phyloP scores from a whole-genome alignment of 1,139 yeast species.

The Barnettozyma hawaiiensis region DNA sequence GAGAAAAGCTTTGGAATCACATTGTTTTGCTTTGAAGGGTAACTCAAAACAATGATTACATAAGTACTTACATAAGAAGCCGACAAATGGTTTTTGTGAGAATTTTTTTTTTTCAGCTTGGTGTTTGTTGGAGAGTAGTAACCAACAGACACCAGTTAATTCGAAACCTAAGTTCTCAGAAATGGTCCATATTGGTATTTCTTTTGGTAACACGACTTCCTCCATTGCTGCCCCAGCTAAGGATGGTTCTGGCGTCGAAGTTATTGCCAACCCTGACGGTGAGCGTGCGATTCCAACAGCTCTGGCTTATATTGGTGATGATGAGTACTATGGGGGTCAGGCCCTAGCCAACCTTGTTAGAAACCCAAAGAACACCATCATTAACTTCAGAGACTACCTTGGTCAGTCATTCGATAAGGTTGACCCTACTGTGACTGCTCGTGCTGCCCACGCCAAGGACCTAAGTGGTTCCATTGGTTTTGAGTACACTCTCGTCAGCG shows the following conservation, averaged over 20 bases:
- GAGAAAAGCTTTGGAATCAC: no score
- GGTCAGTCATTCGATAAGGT: slow-evolving; percentile 70
- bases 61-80: background rate
- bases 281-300: slow-evolving; percentile 96
- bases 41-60: background rate
- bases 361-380: slow-evolving; percentile 80
- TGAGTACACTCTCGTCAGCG: slow-evolving; percentile 40
- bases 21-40: no score
- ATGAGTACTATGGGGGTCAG: slow-evolving; percentile 97
- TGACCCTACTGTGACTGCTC: slow-evolving; percentile 53
- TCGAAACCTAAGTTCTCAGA: background rate
- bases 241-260: slow-evolving; percentile 85
- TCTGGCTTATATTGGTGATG: slow-evolving; percentile 85
- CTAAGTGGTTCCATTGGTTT: slow-evolving; percentile 68
- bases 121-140: no score
- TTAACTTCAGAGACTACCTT: slow-evolving; percentile 89
- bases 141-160: no score
- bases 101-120: background rate
- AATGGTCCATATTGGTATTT: slow-evolving; percentile 73
- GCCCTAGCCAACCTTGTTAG: slow-evolving; percentile 90
- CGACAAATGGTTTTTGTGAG: background rate
- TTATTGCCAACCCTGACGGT: slow-evolving; percentile 98
- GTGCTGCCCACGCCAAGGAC: slow-evolving; percentile 72
- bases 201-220: slow-evolving; percentile 94
- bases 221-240: slow-evolving; percentile 85